Evolutionary conservation across 148 eudicot genomes (phyloP), one percentile per base, ranked within the genome.

Genomic region (Rhododendron kiyosumense): DNA sequence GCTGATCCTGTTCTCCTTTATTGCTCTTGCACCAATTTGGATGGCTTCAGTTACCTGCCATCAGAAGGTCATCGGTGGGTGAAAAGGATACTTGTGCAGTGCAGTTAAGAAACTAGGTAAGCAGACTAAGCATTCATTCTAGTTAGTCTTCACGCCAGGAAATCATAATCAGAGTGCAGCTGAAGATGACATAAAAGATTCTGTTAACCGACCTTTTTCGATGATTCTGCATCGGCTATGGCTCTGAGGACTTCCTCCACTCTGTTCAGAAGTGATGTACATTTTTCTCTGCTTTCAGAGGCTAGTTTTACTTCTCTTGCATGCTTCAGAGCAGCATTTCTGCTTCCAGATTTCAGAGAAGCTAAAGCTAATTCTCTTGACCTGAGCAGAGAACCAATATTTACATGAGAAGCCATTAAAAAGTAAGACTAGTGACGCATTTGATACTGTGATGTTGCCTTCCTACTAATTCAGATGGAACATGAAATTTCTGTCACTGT

Each of bases 41-140:
- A 96, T 89, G 79, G 99, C 98, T 92, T 96, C 98, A 65, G 94
- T 86, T 36, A 95, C 99, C 98, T 95, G 91, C 74, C 82, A 85
- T 18, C 34, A 61, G 36, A 61, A 59, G 59, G 57, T 84, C 24
- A 79, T 28, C 1, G 51, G 32, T 38, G 81, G 75, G 87, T 28
- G 13, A 10, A 73, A 48, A 6, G 36, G 10, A 83, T 74, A 36
- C 41, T 30, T 51, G n/a, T 74, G 46, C 67, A 51, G 81, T 52
- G 65, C 32, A 74, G 69, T 52, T 7, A 46, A 52, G 79, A 84
- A 51, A 32, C 36, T 32, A 20, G 69, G 48, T 7, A 30, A 81
- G 36, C 67, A 24, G 28, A 51, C 59, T 48, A 20, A 67, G 38
- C 54, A 26, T 30, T 69, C 79, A 83, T 69, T n/a, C 45, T 46